phyloP scores from a whole-genome alignment of 1,284 basidiomycete genomes.

The Austropuccinia psidii region DNA sequence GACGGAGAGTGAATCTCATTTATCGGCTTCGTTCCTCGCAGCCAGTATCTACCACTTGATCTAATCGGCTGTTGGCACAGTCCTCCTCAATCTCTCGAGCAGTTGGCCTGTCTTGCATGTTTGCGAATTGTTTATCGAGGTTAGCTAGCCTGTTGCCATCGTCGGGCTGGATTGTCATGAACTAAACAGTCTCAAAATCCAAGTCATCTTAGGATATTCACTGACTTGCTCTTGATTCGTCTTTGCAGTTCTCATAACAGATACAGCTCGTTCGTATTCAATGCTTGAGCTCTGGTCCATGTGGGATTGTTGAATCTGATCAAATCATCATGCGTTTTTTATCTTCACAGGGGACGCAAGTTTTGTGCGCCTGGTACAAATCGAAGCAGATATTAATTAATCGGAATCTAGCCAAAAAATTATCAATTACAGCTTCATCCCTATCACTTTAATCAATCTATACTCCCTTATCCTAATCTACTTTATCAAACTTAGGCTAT shows the following conservation, averaged over 20 bases:
- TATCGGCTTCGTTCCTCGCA: too few species aligned
- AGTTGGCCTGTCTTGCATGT: slow-evolving; percentile 8
- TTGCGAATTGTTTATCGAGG: slow-evolving; percentile 19
- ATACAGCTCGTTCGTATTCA: slow-evolving; percentile 14
- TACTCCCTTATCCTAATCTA: not conserved
- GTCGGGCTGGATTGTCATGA: not conserved
- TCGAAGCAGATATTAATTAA: not conserved
- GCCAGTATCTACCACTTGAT: too few species aligned
- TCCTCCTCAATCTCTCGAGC: too few species aligned
- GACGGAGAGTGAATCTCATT: too few species aligned
- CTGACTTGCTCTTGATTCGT: not conserved
- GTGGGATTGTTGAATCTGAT: not conserved
- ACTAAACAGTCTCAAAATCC: not conserved
- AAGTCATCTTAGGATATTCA: not conserved
- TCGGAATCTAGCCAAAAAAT: not conserved
- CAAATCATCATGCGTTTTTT: not conserved
- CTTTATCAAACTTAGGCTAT: not conserved
- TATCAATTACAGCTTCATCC: too few species aligned
- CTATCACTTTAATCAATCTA: not conserved
- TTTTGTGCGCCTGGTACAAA: slow-evolving; percentile 29
- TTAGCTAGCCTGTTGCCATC: not conserved
- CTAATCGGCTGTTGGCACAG: too few species aligned
- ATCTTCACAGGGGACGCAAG: slow-evolving; percentile 22
- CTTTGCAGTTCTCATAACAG: slow-evolving; percentile 28
- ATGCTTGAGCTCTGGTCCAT: not conserved